Conservation (phyloP, 108 stramenopile species). For the Pseudonitzschia multiseries region DNA sequence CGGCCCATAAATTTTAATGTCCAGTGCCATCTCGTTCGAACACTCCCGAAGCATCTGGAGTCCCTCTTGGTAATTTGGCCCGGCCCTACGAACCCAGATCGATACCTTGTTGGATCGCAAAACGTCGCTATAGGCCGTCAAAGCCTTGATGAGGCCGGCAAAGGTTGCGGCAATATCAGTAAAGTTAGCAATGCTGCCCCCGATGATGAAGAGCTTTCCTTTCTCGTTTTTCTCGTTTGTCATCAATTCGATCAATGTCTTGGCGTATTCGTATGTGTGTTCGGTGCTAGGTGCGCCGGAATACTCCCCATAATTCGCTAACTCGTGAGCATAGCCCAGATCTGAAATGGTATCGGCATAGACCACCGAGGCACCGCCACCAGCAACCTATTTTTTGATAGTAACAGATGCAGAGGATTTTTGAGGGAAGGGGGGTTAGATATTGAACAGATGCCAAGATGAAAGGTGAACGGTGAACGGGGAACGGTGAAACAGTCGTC, state of each 20-base stretch:
- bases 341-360: slow-evolving; percentile 95
- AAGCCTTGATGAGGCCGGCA: slow-evolving; percentile 86
- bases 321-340: slow-evolving; percentile 74
- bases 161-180: slow-evolving; percentile 95
- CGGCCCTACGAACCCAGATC: slow-evolving; percentile 89
- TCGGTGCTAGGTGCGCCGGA: slow-evolving; percentile 87
- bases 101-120: slow-evolving; percentile 57
- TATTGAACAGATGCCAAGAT: no score
- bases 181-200: slow-evolving; percentile 93
- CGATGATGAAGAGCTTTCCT: slow-evolving; percentile 87
- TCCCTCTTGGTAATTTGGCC: slow-evolving; percentile 92
- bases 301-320: slow-evolving; percentile 95
- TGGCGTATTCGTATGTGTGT: slow-evolving; percentile 90
- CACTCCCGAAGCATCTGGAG: slow-evolving; percentile 76
- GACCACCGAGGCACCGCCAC: slow-evolving; percentile 91
- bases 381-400: slow-evolving; percentile 50
- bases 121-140: slow-evolving; percentile 66
- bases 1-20: slow-evolving; percentile 88
- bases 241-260: slow-evolving; percentile 85
- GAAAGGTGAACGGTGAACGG: no score
- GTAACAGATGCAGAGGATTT: no score
- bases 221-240: slow-evolving; percentile 45
- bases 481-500: no score
- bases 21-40: slow-evolving; percentile 60
- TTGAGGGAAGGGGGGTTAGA: neutral